Percentiles rank a stretch among this genome's conserved stretches.
These are phyloP conservation scores for Fomes fomentarius DNA, from an alignment of 1,284 basidiomycete species.

Conservation along the genomic window DNA sequence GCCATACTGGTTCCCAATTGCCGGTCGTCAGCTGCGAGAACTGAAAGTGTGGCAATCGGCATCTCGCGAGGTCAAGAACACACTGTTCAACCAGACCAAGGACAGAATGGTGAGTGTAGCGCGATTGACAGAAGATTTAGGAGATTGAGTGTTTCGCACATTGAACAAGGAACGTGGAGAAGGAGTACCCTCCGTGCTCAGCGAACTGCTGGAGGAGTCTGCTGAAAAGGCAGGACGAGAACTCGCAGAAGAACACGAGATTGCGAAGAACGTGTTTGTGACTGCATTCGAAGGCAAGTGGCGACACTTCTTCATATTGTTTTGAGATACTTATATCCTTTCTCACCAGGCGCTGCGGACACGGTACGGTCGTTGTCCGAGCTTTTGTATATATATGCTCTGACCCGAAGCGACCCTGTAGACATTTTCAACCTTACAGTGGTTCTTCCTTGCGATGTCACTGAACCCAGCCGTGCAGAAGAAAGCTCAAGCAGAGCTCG, in stretches of 20 bases:
- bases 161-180: background rate
- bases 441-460: slow-evolving; percentile 26
- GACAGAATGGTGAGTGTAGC: background rate
- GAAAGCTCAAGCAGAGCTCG: slow-evolving; percentile 17
- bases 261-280: slow-evolving; percentile 7
- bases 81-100: background rate
- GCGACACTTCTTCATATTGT: too few relatives aligned
- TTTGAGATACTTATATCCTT: too few relatives aligned
- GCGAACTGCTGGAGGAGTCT: background rate
- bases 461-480: slow-evolving; percentile 13
- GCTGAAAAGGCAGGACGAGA: background rate
- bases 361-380: slow-evolving; percentile 14
- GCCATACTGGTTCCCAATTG: slow-evolving; percentile 29
- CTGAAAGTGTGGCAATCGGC: background rate
- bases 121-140: background rate
- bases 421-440: slow-evolving; percentile 23
- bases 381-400: too few relatives aligned
- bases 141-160: background rate
- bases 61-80: background rate
- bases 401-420: slow-evolving; percentile 10
- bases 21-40: slow-evolving; percentile 15
- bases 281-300: slow-evolving; percentile 9
- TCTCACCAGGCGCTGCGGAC: background rate
- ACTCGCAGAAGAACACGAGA: background rate
- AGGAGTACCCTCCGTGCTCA: background rate